Evolutionary conservation across 169 alveolate species (phyloP).

Genomic region (Cryptosporidium bovis): DNA sequence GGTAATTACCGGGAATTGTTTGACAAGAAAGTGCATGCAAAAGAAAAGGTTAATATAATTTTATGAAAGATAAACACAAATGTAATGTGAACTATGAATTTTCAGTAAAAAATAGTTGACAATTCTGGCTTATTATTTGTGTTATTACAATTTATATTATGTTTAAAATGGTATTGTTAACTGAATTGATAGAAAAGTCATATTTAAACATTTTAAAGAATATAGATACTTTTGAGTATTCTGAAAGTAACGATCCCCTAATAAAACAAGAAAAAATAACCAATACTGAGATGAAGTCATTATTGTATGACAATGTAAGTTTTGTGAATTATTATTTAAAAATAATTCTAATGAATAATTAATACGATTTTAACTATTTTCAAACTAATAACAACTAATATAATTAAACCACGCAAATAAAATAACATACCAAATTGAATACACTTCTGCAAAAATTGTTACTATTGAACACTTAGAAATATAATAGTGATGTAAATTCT

Average conservation of each 20-base stretch:
- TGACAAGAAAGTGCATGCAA: too few species aligned
- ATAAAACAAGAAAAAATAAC: constrained; percentile 44
- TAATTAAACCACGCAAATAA: background rate
- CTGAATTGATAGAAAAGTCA: constrained; percentile 60
- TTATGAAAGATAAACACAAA: too few species aligned
- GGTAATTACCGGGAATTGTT: too few species aligned
- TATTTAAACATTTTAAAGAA: constrained; percentile 44
- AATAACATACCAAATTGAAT: background rate
- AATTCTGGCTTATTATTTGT: background rate
- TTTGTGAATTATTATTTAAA: background rate
- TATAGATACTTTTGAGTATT: constrained; percentile 32
- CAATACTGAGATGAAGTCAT: constrained; percentile 31
- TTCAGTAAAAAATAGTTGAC: background rate
- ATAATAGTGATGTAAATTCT: background rate
- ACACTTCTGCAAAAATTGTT: background rate
- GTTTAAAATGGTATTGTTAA: constrained; percentile 5
- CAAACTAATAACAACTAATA: background rate
- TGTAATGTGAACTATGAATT: background rate
- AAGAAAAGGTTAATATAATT: too few species aligned
- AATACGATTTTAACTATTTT: background rate
- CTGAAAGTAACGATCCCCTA: constrained; percentile 29
- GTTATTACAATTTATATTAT: too few species aligned
- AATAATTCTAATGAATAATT: background rate
- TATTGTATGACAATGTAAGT: constrained; percentile 51
- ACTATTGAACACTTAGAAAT: background rate